A percentile compares a stretch with the other conserved stretches of the same genome.
Evolutionary conservation across 2,329 filamentous ascomycete species (phyloP).

Genomic region (Xylariaceae sp.): DNA sequence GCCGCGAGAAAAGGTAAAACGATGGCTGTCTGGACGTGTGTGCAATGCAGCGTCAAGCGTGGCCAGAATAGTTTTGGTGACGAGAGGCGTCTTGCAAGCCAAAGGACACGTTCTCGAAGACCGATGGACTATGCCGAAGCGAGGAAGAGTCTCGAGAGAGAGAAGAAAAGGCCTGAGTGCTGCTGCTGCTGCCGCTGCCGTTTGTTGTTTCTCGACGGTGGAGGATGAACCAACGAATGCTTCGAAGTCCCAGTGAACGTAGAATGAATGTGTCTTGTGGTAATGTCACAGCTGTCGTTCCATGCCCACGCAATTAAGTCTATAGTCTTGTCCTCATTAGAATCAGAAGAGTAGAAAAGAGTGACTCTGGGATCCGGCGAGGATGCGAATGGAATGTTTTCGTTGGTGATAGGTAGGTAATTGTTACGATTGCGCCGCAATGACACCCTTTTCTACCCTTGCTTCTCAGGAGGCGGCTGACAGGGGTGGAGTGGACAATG

Average conservation of each 20-base stretch:
- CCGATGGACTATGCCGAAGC: neutral
- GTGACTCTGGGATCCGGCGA: conserved; percentile 1
- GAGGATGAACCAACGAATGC: conserved; percentile 17
- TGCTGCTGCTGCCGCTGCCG: neutral
- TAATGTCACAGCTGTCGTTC: conserved; percentile 26
- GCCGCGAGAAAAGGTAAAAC: neutral
- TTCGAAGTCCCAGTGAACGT: conserved; percentile 23
- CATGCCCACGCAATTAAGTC: conserved; percentile 11
- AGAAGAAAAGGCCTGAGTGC: conserved; percentile 1
- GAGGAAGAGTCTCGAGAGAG: conserved; percentile 2
- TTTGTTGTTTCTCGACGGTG: conserved; percentile 9
- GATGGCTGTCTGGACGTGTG: neutral
- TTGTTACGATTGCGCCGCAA: conserved; percentile 20
- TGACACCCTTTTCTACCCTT: conserved; percentile 18
- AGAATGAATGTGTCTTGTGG: conserved; percentile 21
- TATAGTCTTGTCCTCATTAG: conserved; percentile 2
- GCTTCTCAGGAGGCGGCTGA: conserved; percentile 19
- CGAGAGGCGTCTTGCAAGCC: conserved; percentile 1
- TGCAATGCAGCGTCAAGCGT: neutral
- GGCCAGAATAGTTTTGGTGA: neutral
- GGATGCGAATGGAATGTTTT: conserved; percentile 5
- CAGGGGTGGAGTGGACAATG: conserved; percentile 17
- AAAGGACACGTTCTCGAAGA: neutral
- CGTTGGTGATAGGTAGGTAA: conserved; percentile 10
- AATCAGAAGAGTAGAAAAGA: conserved; percentile 5